phyloP scores from a whole-genome alignment of 805 yeast species.

The Pichia cabralensis region DNA sequence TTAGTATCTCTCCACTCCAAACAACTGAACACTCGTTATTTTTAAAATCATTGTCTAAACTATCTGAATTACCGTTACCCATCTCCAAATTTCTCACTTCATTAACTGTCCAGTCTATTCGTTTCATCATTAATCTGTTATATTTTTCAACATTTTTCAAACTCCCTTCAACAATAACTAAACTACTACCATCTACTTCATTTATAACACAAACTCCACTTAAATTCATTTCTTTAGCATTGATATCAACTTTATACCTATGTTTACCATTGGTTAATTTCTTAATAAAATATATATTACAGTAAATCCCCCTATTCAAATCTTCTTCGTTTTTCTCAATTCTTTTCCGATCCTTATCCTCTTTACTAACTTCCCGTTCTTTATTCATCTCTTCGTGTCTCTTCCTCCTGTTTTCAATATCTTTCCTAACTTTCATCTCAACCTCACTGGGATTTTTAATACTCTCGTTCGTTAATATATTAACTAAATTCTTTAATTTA shows the following conservation, averaged over 20 bases:
- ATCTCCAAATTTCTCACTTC: no score
- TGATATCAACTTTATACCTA: slow-evolving; percentile 63
- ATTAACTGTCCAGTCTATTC: slow-evolving; percentile 64
- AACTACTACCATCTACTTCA: slow-evolving; percentile 34
- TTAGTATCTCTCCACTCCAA: slow-evolving; percentile 64
- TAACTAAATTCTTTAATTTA: slow-evolving; percentile 75
- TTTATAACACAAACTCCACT: slow-evolving; percentile 48
- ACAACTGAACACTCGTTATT: slow-evolving; percentile 38
- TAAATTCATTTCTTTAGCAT: slow-evolving; percentile 64
- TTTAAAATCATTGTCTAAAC: slow-evolving; percentile 28
- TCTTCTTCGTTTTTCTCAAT: slow-evolving; percentile 34
- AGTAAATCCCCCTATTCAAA: neutral
- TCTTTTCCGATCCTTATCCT: slow-evolving; percentile 39
- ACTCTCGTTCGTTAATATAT: slow-evolving; percentile 74
- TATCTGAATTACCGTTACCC: no score
- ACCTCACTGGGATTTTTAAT: slow-evolving; percentile 83
- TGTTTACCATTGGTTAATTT: slow-evolving; percentile 55
- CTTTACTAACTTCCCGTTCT: slow-evolving; percentile 41
- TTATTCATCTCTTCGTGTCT: slow-evolving; percentile 54
- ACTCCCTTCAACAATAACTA: slow-evolving; percentile 72
- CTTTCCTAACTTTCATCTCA: slow-evolving; percentile 59
- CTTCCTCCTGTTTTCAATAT: slow-evolving; percentile 51
- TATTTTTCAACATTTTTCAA: slow-evolving; percentile 50
- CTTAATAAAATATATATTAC: slow-evolving; percentile 29
- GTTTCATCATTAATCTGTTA: slow-evolving; percentile 44